Percentiles rank a stretch among this genome's conserved stretches.
Conservation (phyloP, 2,329 filamentous ascomycete species). For the Drechslerella stenobrocha region DNA sequence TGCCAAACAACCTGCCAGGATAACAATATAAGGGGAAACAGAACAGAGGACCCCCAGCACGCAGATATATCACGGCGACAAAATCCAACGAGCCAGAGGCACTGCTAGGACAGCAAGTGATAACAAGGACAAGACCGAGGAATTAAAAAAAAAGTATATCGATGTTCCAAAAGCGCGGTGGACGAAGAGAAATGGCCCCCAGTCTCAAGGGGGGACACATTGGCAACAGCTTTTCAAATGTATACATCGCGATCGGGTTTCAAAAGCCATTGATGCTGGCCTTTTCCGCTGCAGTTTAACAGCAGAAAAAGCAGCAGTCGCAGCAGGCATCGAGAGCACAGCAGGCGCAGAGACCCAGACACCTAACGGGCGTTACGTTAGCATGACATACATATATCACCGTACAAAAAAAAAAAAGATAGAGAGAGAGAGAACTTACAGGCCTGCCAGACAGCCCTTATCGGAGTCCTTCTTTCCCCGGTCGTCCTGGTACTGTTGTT, state of each 20-base stretch:
- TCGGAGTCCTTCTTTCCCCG: slow-evolving; percentile 24
- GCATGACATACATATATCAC: slow-evolving; percentile 4
- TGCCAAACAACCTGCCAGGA: neutral
- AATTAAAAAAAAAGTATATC: too few relatives aligned
- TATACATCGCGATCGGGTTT: neutral
- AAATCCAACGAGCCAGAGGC: neutral
- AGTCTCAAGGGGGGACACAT: too few relatives aligned
- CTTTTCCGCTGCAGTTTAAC: slow-evolving; percentile 21
- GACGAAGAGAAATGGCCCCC: too few relatives aligned
- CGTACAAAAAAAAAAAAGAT: slow-evolving; percentile 1
- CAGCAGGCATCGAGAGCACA: slow-evolving; percentile 37
- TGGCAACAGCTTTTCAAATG: too few relatives aligned
- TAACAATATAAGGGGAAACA: neutral
- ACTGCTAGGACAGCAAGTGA: too few relatives aligned
- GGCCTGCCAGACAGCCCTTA: slow-evolving; percentile 40
- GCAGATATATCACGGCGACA: slow-evolving; percentile 5
- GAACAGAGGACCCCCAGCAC: neutral
- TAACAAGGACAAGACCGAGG: too few relatives aligned
- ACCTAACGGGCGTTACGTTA: too few relatives aligned
- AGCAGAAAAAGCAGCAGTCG: slow-evolving; percentile 48
- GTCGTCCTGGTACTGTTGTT: slow-evolving; percentile 35
- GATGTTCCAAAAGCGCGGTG: too few relatives aligned
- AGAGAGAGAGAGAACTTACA: slow-evolving; percentile 21
- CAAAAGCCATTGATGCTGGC: slow-evolving; percentile 1
- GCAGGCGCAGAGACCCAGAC: slow-evolving; percentile 41